Conservation (phyloP, 2,329 filamentous ascomycete species). For the Tolypocladium amazonense region DNA sequence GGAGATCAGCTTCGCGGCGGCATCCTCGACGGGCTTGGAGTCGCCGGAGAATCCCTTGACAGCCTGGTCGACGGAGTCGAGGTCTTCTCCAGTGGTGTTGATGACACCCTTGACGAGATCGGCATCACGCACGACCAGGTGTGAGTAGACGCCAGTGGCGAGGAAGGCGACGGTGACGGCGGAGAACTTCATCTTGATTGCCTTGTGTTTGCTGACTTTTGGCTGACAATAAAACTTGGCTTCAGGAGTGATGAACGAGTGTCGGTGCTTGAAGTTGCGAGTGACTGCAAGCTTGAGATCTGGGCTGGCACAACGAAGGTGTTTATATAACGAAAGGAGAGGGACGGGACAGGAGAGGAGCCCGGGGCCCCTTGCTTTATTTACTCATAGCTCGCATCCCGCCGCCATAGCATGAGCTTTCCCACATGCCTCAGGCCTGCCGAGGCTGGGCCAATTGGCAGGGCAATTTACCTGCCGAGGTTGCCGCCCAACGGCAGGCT, state of each 20-base stretch:
- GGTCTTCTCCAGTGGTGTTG: slow-evolving; percentile 1
- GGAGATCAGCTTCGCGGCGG: slow-evolving; percentile 10
- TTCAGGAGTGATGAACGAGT: slow-evolving; percentile 4
- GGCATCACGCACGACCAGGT: slow-evolving; percentile 5
- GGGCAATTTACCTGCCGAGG: not conserved
- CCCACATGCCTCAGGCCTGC: slow-evolving; percentile 1
- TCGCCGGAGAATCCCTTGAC: slow-evolving; percentile 14
- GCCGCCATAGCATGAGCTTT: not conserved
- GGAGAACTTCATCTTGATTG: slow-evolving; percentile 10
- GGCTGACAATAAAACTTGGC: not conserved
- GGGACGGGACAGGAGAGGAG: not conserved
- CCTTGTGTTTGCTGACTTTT: not conserved
- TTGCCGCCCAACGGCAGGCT: not conserved
- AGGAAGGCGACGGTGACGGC: slow-evolving; percentile 4
- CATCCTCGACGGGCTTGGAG: slow-evolving; percentile 6
- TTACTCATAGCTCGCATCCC: not conserved
- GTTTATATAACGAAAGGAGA: not conserved
- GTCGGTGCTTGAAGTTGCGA: slow-evolving; percentile 1
- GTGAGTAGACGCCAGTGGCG: slow-evolving; percentile 6
- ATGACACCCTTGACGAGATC: slow-evolving; percentile 6
- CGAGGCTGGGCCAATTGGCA: not conserved
- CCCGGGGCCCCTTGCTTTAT: not conserved
- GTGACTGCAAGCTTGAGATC: not conserved
- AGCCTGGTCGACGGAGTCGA: slow-evolving; percentile 12
- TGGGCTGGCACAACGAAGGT: not conserved